Conservation (phyloP, 169 alveolate genomes). For the Theileria orientalis region DNA sequence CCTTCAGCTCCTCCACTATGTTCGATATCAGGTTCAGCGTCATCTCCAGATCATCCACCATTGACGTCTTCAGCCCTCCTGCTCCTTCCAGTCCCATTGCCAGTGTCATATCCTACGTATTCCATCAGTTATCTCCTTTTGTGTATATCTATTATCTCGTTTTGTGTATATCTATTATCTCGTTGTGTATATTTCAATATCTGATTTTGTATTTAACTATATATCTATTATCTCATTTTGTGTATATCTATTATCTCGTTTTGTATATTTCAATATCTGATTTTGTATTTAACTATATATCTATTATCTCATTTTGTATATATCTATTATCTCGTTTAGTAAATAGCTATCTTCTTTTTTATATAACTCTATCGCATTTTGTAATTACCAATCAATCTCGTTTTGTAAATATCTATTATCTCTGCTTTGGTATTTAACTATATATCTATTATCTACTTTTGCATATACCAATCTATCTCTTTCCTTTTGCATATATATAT, state of each 20-base stretch:
- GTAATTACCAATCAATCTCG: no score
- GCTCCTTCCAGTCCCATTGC: constrained; percentile 74
- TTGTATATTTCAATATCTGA: neutral
- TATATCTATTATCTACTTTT: no score
- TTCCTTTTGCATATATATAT: no score
- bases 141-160: neutral
- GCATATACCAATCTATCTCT: no score
- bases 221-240: neutral
- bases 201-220: neutral
- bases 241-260: neutral
- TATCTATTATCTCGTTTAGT: neutral
- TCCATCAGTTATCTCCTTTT: neutral
- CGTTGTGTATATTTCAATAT: neutral
- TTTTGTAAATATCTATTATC: neutral
- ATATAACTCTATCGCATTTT: no score
- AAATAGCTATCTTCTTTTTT: no score
- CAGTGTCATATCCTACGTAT: constrained; percentile 67
- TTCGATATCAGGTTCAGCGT: constrained; percentile 63
- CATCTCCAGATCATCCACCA: constrained; percentile 73
- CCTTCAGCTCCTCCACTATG: constrained; percentile 74
- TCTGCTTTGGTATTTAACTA: no score
- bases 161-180: neutral
- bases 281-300: no score
- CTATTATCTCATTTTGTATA: neutral
- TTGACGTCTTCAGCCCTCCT: constrained; percentile 73